A percentile compares a stretch with the other conserved stretches of the same genome.
Conservation (phyloP, 2,329 filamentous ascomycete genomes). For the Fusarium tuaranense region DNA sequence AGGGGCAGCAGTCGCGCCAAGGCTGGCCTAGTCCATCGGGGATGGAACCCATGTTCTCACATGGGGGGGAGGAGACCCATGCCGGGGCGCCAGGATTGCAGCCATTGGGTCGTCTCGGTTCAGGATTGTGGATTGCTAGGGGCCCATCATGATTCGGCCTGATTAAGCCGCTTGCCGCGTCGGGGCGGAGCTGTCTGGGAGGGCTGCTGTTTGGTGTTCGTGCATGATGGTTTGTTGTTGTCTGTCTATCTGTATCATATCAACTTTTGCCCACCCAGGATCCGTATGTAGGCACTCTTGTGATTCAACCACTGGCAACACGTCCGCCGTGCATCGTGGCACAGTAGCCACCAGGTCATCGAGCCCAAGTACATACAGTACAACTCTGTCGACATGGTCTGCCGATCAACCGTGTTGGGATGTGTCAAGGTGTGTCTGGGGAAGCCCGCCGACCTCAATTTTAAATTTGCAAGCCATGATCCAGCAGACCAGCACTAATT, state of each 20-base stretch:
- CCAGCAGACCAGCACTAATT: conserved; percentile 42
- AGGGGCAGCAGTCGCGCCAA: conserved; percentile 33
- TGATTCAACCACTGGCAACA: conserved; percentile 23
- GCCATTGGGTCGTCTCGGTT: conserved; percentile 30
- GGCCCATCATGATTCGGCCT: conserved; percentile 25
- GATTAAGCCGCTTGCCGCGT: conserved; percentile 27
- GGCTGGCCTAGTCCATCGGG: conserved; percentile 37
- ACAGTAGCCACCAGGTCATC: conserved; percentile 14
- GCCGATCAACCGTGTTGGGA: conserved; percentile 40
- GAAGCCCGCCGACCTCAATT: conserved; percentile 46
- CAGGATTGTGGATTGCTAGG: conserved; percentile 21
- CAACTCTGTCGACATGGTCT: conserved; percentile 13
- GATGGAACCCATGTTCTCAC: conserved; percentile 21
- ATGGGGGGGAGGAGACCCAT: conserved; percentile 29
- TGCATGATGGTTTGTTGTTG: conserved; percentile 31
- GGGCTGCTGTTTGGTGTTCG: conserved; percentile 23
- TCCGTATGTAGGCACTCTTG: background rate
- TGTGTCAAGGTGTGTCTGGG: conserved; percentile 40
- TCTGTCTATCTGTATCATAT: conserved; percentile 26
- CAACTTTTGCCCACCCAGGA: conserved; percentile 1
- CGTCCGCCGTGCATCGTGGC: conserved; percentile 24
- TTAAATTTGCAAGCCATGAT: conserved; percentile 49
- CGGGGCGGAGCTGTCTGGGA: conserved; percentile 3
- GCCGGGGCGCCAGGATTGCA: conserved; percentile 31
- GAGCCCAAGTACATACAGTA: background rate